Evolutionary conservation across 2,329 filamentous ascomycete species (phyloP), one percentile per base, ranked within the genome.

Genomic region (Phyllosticta citrichinensis): DNA sequence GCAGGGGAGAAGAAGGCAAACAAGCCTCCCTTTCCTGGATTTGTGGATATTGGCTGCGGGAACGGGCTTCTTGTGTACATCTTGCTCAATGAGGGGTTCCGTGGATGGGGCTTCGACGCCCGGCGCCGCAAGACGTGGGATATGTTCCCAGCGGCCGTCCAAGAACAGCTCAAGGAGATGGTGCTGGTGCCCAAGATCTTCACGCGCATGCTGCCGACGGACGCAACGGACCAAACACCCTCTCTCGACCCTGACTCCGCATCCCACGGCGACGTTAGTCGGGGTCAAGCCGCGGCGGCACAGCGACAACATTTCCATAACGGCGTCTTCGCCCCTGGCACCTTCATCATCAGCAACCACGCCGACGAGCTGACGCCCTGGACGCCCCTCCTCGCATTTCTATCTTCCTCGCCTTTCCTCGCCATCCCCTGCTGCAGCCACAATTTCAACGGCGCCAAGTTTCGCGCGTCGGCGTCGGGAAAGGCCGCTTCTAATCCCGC

Each of bases 391-490:
- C 83, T 99, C 51, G 92, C 90, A 0, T 83, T 84, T 6, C 77
- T 91, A 1, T 91, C 87, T 0, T 76, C 83, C 2, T 88, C 87
- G 11, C 88, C 91, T 0, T 99, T 97, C 73, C 84, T 99, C 64
- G 88, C 89, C 66, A 96, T 99, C 53, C 94, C 94, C 1, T 99
- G 94, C 77, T 99, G 94, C 76, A 96, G 90, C 65, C 91, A 97
- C 75, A 83, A 88, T 62, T 83, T 99, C 2, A 84, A 86, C 0
- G 94, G 94, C 1, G 82, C 83, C 2, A 73, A 78, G 62, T 94
- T 87, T 71, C 85, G 94, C 19, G 87, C 89, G 5, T 78, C 71
- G 3, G 59, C 51, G n/a, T 51, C 66, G 64, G 56, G 67, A 17
- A 5, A n/a, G 33, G n/a, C 10, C 6, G 35, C 35, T 19, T 17